phyloP scores from a whole-genome alignment of 2,329 filamentous ascomycete genomes.

The Teratosphaeria pseudoeucalypti region DNA sequence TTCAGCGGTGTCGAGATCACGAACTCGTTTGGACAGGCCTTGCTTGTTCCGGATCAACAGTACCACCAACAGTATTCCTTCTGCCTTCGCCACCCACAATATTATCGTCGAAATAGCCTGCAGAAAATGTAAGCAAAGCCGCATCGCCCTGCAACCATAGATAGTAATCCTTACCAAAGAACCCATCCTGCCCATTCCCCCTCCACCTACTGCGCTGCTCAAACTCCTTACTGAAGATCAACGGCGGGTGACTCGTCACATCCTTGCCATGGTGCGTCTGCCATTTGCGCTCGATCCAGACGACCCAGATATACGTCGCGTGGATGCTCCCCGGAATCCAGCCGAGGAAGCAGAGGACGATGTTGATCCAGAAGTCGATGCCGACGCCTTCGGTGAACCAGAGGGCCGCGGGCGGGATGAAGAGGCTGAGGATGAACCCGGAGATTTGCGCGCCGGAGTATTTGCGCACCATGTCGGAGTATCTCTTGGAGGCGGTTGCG shows the following conservation, averaged over 20 bases:
- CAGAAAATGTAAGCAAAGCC: background rate
- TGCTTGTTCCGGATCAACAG: background rate
- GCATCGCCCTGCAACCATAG: background rate
- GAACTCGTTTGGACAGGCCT: background rate
- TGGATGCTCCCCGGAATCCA: conserved; percentile 4
- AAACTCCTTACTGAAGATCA: conserved; percentile 3
- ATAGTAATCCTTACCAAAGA: background rate
- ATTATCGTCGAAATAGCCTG: conserved; percentile 1
- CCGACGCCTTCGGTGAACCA: conserved; percentile 5
- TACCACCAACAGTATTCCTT: conserved; percentile 1
- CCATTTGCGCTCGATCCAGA: conserved; percentile 4
- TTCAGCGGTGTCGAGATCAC: background rate
- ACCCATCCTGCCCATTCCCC: conserved; percentile 1
- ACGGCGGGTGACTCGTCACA: conserved; percentile 1
- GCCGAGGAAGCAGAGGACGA: conserved; percentile 2
- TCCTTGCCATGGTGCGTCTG: conserved; percentile 2
- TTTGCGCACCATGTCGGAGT: conserved; percentile 1
- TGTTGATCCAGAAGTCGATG: conserved; percentile 6
- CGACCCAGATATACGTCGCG: conserved; percentile 3
- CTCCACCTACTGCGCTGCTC: conserved; percentile 3
- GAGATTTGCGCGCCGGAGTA: conserved; percentile 1
- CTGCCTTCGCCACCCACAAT: conserved; percentile 1
- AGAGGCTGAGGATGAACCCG: conserved; percentile 4
- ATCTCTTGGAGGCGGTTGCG: no score
- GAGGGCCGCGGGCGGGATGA: conserved; percentile 1